These are phyloP conservation scores for Debaryomyces singareniensis DNA, from an alignment of 1,139 yeast species.

Conservation along the genomic window DNA sequence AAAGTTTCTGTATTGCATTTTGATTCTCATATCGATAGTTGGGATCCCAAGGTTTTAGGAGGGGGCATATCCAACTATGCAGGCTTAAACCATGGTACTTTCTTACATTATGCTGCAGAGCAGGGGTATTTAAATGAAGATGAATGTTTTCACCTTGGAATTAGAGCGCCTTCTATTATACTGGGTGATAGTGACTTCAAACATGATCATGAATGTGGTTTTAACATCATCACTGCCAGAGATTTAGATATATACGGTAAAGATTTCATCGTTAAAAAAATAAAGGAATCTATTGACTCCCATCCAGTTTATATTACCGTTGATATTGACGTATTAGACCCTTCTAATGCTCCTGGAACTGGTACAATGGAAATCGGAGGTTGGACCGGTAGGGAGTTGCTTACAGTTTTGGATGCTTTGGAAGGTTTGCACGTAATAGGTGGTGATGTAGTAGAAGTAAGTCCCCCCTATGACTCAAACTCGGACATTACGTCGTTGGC, in stretches of 20 bases:
- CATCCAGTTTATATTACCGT: constrained; percentile 9
- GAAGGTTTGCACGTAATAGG: constrained; percentile 10
- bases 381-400: constrained; percentile 10
- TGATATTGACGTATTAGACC: constrained; percentile 11
- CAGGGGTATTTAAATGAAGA: constrained; percentile 18
- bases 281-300: constrained; percentile 8
- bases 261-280: constrained; percentile 8
- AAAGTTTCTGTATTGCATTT: constrained; percentile 48
- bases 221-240: constrained; percentile 9
- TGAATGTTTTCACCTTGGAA: constrained; percentile 26
- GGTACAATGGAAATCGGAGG: constrained; percentile 13
- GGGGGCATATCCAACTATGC: constrained; percentile 48
- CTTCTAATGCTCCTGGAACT: constrained; percentile 10
- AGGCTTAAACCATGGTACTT: constrained; percentile 50
- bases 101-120: constrained; percentile 30
- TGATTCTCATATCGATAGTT: constrained; percentile 54
- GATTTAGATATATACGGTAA: constrained; percentile 11
- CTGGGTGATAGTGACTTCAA: constrained; percentile 14
- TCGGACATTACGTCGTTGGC: constrained; percentile 2
- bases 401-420: constrained; percentile 10
- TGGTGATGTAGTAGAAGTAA: constrained; percentile 11
- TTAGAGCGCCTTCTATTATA: constrained; percentile 27
- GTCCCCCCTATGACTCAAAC: constrained; percentile 7
- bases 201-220: constrained; percentile 10
- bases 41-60: constrained; percentile 49